A percentile compares a stretch with the other conserved stretches of the same genome.
phyloP scores from a whole-genome alignment of 306 rosid species.

The Vicia sativa region DNA sequence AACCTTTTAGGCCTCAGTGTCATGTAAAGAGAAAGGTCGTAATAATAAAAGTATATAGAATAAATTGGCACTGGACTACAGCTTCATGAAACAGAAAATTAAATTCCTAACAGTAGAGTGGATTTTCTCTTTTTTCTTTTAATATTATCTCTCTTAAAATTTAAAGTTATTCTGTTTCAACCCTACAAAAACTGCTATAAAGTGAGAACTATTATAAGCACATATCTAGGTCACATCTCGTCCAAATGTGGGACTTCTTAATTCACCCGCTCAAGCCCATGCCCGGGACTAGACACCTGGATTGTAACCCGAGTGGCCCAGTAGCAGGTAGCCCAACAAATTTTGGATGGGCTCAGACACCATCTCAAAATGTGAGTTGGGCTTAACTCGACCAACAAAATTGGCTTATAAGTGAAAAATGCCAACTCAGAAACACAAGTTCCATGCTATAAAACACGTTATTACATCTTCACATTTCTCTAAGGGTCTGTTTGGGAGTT shows the following conservation, averaged over 20 bases:
- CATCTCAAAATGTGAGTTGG: not conserved
- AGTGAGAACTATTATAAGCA: not conserved
- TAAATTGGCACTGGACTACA: not conserved
- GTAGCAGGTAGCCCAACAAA: too few species aligned
- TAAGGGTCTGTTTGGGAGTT: too few species aligned
- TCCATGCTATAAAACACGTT: too few species aligned
- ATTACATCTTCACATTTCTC: too few species aligned
- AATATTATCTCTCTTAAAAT: too few species aligned
- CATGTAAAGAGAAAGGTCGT: not conserved
- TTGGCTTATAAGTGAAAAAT: not conserved
- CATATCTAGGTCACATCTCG: not conserved
- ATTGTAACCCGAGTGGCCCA: not conserved
- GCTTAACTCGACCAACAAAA: not conserved
- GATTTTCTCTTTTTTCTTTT: not conserved
- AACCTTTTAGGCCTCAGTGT: slow-evolving; percentile 6
- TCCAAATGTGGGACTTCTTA: not conserved
- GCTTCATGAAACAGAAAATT: slow-evolving; percentile 1
- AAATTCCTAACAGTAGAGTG: slow-evolving; percentile 18
- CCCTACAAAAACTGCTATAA: not conserved
- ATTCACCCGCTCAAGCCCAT: not conserved
- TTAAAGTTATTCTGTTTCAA: not conserved
- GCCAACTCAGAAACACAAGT: too few species aligned
- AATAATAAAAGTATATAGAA: slow-evolving; percentile 1
- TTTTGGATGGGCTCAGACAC: not conserved
- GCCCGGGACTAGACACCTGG: not conserved